Base-by-base conservation (phyloP, 495 filamentous ascomycete species). In the Penicillium canescens region DNA sequence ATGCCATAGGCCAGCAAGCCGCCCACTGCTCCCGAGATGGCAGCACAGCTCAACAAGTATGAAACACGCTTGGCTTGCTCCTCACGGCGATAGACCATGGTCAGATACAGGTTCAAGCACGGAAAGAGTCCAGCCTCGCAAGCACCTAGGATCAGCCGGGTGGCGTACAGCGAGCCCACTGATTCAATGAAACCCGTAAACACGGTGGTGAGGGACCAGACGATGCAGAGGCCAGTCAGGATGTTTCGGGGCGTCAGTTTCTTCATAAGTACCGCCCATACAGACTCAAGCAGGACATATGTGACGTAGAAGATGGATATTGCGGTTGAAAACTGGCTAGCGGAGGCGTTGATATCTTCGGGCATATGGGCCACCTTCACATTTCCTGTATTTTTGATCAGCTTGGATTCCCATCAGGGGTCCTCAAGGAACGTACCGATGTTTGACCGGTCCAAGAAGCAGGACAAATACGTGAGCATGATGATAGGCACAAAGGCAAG, bases 71-170 rank as follows among this genome's bases (percentile, higher is more conserved):
- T 72, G 7, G 74, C 69, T 37, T 76, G 73, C 44, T 79, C 74
- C 45, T 70, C 70, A 5, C 77, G 69, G 0, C 74, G 72, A 60
- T 82, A 81, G 11, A 80, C 76, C 61, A 76, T 71, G 1, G 75
- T 77, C 23, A 80, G 49, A 46, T 83, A 82, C 36, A 82, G 62
- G 31, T 78, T 75, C n/a, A 82, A 68, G 20, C 80, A 81, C 0
- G 90, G 90, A 57, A 92, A 90, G 7, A 92, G 75, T 3, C 85
- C 85, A 0, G 84, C 85, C 65, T 89, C 86, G 33, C 82, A 78
- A 1, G 71, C 73, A 3, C 86, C 86, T 0, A 89, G 71, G 41
- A 90, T 74, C 7, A 89, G 60, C 13, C 86, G 75, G 13, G 75
- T 78, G 9, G 79, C 83, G 42, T 80, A 73, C 10, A 84, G 66